Base-by-base conservation (phyloP, 352 stramenopile genomes). In the Pythium coloratum region DNA sequence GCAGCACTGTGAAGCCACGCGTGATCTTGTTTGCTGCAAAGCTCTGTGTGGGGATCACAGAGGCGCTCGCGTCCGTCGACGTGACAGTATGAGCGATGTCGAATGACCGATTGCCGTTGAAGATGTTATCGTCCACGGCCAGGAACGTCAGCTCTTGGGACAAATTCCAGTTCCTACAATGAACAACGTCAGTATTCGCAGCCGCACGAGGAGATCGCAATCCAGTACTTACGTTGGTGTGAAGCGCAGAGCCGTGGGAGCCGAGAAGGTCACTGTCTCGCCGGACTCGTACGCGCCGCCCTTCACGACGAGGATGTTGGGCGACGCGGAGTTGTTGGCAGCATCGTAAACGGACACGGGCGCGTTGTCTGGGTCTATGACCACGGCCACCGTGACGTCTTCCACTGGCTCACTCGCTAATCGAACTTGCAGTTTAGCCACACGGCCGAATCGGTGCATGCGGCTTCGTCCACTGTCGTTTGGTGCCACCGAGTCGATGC, bases 71-170 rank as follows among this genome's bases (percentile, higher is more conserved):
- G 33, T 92, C 84, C 9, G 60, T 67, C 3, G 77, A 80, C 1
- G 33, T 55, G 5, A 60, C 66, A 7, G 30, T 62, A 34, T 85
- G 73, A 40, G 63, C 74, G 53, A 88, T 71, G 2, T 57, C 55
- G 24, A 89, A 71, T 5, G 71, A 77, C n/a, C 78, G 73, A 42
- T 92, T 84, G 18, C 73, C 78, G 32, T 72, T 71, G 64, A 77
- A 88, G 1, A 67, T 70, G 54, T 92, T 90, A 65, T 92, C 82
- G 66, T 92, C 84, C 0, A 90, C 66, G 2, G 74, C 81, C 53
- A 79, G 40, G 58, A 84, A 85, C 9, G 77, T 80, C n/a, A 91
- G 64, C 34, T 71, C 44, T 59, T 92, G 84, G 6, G 59, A 10
- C 9, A 76, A 24, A 44, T 86, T 77, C 84, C 82, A 92, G 59